Evolutionary conservation across 257 asterid species (phyloP), one percentile per base, ranked within the genome.

Genomic region (Solanum boliviense): DNA sequence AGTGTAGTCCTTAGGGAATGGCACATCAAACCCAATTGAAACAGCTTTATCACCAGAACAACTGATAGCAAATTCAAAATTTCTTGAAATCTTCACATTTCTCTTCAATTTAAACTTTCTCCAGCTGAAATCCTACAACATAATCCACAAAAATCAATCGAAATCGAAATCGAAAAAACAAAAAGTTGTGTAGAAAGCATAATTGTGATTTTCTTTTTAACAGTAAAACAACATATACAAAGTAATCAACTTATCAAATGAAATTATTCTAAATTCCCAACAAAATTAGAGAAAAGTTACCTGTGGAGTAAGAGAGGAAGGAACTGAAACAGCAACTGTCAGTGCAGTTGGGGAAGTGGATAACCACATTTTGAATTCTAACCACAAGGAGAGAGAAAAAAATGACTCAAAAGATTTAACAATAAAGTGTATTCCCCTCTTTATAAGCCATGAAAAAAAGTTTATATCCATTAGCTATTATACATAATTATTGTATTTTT

Each of bases 1-100:
- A 76, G 91, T 84, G 84, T 96, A 96, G 91, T 96, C 98, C 84
- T 74, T 91, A 13, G 99, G 98, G 90, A 95, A 96, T 31, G 90
- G 87, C 76, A 93, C 93, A 86, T 94, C 94, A 62, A 89, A 90
- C 34, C 93, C 93, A 65, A 88, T 84, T 29, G 95, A 90, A 9
- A 90, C 88, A 87, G 91, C 91, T 36, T 88, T 89, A 65, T 86
- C 90, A 32, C 89, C 90, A 73, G 89, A 89, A 75, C 92, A 92
- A 84, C 88, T 89, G 48, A 85, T 87, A 56, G 86, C 83, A 87
- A 90, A 87, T 41, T 71, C 90, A 48, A 60, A 48, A 87, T 86
- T 88, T 89, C 94, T 91, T 72, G 93, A 88, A 39, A 39, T 87
- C 78, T 73, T 90, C 72, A 34, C 36, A 83, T 79, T 88, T 89